Percentiles rank a stretch among this genome's conserved stretches.
Conservation (phyloP, 805 yeast species). For the Pichia manshurica region DNA sequence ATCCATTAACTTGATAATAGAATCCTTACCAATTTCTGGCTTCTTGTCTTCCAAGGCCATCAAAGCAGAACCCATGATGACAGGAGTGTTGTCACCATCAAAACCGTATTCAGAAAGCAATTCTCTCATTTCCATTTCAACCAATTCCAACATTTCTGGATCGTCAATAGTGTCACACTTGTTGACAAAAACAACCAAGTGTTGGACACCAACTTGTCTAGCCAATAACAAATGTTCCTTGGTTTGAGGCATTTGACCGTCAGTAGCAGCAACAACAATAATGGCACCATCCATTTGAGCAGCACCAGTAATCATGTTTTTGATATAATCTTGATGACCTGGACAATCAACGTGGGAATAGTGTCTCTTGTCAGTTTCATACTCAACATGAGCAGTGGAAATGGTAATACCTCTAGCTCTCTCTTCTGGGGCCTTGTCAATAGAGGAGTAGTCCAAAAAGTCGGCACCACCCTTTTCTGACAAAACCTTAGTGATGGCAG, state of each 20-base stretch:
- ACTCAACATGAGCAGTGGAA: constrained; percentile 96
- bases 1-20: constrained; percentile 75
- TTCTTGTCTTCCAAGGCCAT: constrained; percentile 86
- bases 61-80: constrained; percentile 96
- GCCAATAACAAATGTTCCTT: constrained; percentile 98
- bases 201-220: constrained; percentile 98
- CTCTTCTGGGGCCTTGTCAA: constrained; percentile 98
- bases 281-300: constrained; percentile 99
- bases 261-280: constrained; percentile 98
- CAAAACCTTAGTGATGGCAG: constrained; percentile 95
- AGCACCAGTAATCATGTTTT: constrained; percentile 99
- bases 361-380: constrained; percentile 91
- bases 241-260: constrained; percentile 99
- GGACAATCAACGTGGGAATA: constrained; percentile 98
- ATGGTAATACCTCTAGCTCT: constrained; percentile 99
- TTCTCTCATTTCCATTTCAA: constrained; percentile 99
- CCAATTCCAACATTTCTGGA: constrained; percentile 98
- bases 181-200: constrained; percentile 95
- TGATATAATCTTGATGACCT: constrained; percentile 97
- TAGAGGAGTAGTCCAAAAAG: constrained; percentile 87
- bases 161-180: constrained; percentile 97
- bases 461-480: constrained; percentile 85
- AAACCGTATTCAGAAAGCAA: constrained; percentile 85
- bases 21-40: constrained; percentile 88
- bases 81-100: constrained; percentile 98